phyloP scores from a whole-genome alignment of 129 eudicot genomes.

The Tanacetum coccineum region DNA sequence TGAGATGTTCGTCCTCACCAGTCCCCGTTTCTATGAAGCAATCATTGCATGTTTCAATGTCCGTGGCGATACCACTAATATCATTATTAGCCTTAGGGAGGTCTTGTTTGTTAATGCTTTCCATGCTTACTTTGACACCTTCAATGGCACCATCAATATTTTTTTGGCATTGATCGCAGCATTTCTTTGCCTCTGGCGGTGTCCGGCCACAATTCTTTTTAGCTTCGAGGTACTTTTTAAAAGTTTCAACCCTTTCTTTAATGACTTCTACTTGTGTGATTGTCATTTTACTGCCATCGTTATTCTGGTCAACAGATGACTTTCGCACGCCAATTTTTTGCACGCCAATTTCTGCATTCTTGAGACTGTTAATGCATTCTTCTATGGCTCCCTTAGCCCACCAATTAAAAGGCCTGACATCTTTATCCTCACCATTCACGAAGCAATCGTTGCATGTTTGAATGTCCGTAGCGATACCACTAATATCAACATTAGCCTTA shows the following conservation, averaged over 20 bases:
- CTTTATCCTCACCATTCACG: slow-evolving; percentile 22
- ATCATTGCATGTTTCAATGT: slow-evolving; percentile 27
- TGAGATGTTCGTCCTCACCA: slow-evolving; percentile 13
- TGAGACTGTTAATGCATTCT: slow-evolving; percentile 6
- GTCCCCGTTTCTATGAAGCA: slow-evolving; percentile 14
- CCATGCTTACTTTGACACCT: not conserved
- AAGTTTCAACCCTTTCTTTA: not conserved
- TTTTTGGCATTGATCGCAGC: not conserved
- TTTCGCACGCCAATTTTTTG: too few relatives aligned
- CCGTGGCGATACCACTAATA: slow-evolving; percentile 13
- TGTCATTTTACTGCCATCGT: not conserved
- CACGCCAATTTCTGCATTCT: not conserved
- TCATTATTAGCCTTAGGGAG: not conserved
- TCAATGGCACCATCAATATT: not conserved
- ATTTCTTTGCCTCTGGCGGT: not conserved
- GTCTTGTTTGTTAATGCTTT: not conserved
- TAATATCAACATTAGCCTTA: slow-evolving; percentile 28
- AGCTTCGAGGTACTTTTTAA: not conserved
- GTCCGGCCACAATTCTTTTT: not conserved
- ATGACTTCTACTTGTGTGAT: not conserved
- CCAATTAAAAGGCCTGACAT: not conserved
- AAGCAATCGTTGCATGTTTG: slow-evolving; percentile 30
- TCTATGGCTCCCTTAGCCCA: not conserved
- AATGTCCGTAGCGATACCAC: slow-evolving; percentile 10
- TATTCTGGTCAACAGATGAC: not conserved